These are phyloP conservation scores for Tricholoma sp. DNA, from an alignment of 768 basidiomycete genomes.

Conservation along the genomic window DNA sequence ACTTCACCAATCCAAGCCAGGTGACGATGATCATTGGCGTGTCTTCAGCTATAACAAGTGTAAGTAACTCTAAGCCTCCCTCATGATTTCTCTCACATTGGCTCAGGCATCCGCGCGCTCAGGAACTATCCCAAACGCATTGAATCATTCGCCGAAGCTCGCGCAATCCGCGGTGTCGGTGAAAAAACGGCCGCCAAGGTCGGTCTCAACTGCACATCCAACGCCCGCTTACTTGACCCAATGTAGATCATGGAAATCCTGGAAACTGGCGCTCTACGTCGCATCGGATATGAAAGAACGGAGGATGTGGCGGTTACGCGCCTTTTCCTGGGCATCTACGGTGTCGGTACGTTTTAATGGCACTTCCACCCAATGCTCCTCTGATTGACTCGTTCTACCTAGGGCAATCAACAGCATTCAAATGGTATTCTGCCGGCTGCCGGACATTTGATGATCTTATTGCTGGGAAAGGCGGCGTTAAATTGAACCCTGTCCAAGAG, in stretches of 20 bases:
- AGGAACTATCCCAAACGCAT: conserved; percentile 55
- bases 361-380: too few relatives aligned
- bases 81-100: neutral
- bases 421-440: conserved; percentile 75
- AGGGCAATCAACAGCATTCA: conserved; percentile 63
- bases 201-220: neutral
- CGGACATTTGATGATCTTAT: conserved; percentile 72
- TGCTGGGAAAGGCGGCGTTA: conserved; percentile 54
- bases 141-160: conserved; percentile 52
- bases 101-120: conserved; percentile 54
- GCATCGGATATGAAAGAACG: conserved; percentile 63
- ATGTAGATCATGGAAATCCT: conserved; percentile 77
- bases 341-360: conserved; percentile 60
- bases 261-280: conserved; percentile 62
- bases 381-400: neutral
- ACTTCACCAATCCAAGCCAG: conserved; percentile 56
- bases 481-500: conserved; percentile 51
- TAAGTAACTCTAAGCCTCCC: conserved; percentile 23
- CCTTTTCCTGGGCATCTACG: conserved; percentile 78
- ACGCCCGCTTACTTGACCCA: neutral
- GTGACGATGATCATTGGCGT: conserved; percentile 64
- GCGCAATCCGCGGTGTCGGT: conserved; percentile 56
- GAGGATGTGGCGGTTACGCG: conserved; percentile 52
- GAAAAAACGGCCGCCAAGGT: conserved; percentile 75
- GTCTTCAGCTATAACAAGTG: conserved; percentile 63